Conservation (phyloP, 805 yeast genomes). For the Saccharomycopsis lassenensis region DNA sequence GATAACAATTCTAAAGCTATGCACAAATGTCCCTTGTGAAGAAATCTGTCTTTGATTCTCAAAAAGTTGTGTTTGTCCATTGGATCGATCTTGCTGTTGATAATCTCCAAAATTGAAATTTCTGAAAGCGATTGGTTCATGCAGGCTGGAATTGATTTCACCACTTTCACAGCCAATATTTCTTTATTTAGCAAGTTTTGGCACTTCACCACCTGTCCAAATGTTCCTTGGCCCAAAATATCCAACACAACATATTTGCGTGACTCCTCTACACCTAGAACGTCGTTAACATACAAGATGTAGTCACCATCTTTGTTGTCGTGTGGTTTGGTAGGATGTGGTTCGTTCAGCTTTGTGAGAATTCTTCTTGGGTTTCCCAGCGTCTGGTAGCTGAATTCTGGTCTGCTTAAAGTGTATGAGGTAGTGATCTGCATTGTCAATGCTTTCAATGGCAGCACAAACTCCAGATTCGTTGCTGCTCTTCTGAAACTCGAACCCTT, state of each 20-base stretch:
- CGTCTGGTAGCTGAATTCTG: conserved; percentile 71
- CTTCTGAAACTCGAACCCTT: conserved; percentile 60
- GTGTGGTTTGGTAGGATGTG: conserved; percentile 64
- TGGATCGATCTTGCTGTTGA: conserved; percentile 65
- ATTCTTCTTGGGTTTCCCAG: conserved; percentile 86
- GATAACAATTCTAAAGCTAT: conserved; percentile 84
- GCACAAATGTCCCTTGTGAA: conserved; percentile 88
- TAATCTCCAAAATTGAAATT: conserved; percentile 71
- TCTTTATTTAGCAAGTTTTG: conserved; percentile 61
- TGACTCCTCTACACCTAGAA: conserved; percentile 77
- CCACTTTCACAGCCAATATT: conserved; percentile 87
- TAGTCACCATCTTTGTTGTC: conserved; percentile 89
- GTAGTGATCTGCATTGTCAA: conserved; percentile 67
- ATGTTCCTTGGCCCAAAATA: conserved; percentile 90
- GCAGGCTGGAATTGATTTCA: conserved; percentile 84
- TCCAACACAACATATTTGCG: conserved; percentile 83
- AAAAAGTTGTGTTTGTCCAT: conserved; percentile 64
- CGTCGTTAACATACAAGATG: conserved; percentile 87
- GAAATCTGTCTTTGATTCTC: conserved; percentile 73
- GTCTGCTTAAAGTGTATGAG: conserved; percentile 77
- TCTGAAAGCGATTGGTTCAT: conserved; percentile 88
- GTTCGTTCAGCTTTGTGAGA: conserved; percentile 85
- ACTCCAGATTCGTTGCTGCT: conserved; percentile 51
- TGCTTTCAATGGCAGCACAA: conserved; percentile 72
- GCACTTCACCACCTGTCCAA: conserved; percentile 89